A percentile compares a stretch with the other conserved stretches of the same genome.
phyloP scores from a whole-genome alignment of 768 basidiomycete genomes.

The Dacryopinax spathularia region DNA sequence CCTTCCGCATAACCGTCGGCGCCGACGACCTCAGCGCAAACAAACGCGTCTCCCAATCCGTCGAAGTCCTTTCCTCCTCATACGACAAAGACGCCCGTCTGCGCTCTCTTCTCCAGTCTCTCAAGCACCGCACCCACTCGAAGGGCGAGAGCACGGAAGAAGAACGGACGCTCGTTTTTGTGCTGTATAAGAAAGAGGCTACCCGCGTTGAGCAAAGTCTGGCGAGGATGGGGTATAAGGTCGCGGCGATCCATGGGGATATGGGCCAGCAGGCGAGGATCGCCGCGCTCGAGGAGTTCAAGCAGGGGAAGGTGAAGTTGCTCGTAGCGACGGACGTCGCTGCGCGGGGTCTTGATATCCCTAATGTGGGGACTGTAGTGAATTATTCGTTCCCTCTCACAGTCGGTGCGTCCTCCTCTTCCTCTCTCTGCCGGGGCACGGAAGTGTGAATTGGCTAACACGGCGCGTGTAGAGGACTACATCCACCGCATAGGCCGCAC shows the following conservation, averaged over 20 bases:
- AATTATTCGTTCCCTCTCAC: slow-evolving; percentile 98
- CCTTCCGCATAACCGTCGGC: slow-evolving; percentile 85
- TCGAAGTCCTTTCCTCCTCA: slow-evolving; percentile 15
- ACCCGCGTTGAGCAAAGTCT: slow-evolving; percentile 76
- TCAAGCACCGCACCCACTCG: slow-evolving; percentile 26
- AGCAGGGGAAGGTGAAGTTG: slow-evolving; percentile 60
- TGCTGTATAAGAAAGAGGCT: slow-evolving; percentile 94
- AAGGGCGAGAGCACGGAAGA: slow-evolving; percentile 36
- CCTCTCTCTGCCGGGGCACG: slow-evolving; percentile 25
- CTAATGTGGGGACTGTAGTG: slow-evolving; percentile 83
- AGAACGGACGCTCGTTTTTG: slow-evolving; percentile 77
- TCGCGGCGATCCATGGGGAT: slow-evolving; percentile 80
- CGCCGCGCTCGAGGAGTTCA: slow-evolving; percentile 76
- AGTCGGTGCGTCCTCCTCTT: slow-evolving; percentile 89
- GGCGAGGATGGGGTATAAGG: slow-evolving; percentile 55
- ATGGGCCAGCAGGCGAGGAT: slow-evolving; percentile 73
- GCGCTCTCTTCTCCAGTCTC: slow-evolving; percentile 27
- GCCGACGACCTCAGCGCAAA: slow-evolving; percentile 92
- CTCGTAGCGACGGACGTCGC: slow-evolving; percentile 97
- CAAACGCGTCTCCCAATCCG: slow-evolving; percentile 37
- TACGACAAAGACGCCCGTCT: slow-evolving; percentile 30
- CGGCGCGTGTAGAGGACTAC: slow-evolving; percentile 10
- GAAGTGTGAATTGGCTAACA: neutral
- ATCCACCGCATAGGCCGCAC: slow-evolving; percentile 76
- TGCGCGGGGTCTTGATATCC: slow-evolving; percentile 92